Conservation (phyloP, 1,284 basidiomycete genomes). For the Fomitopsis betulina region DNA sequence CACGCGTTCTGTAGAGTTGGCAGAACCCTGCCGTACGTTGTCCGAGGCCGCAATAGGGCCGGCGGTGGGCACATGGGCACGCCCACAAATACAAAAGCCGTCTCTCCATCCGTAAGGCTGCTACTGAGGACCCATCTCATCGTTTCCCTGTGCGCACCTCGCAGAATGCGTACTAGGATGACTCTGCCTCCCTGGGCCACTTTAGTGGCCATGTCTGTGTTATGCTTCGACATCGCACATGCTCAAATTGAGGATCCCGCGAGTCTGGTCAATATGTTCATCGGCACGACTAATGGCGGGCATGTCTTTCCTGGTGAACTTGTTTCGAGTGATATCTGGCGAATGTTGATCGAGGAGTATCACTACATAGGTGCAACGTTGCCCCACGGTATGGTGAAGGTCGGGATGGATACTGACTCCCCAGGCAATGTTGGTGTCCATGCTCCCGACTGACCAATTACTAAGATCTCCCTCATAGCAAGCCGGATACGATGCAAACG, state of each 20-base stretch:
- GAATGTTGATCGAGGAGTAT: not conserved
- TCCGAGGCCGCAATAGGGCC: not conserved
- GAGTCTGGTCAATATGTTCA: conserved; percentile 47
- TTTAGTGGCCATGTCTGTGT: not conserved
- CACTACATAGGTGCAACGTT: conserved; percentile 47
- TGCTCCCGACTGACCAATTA: not conserved
- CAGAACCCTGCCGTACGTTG: not conserved
- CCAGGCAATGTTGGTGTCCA: conserved; percentile 49
- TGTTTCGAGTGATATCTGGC: not conserved
- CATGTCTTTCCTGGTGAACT: conserved; percentile 56
- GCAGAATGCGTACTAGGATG: not conserved
- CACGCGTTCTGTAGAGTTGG: not conserved
- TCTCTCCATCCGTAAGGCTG: not conserved
- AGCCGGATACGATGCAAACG: conserved; percentile 51
- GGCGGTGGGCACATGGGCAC: not conserved
- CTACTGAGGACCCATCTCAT: not conserved
- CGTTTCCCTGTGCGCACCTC: not conserved
- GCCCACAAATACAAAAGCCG: not conserved
- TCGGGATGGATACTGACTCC: conserved; percentile 61
- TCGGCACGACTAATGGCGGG: conserved; percentile 54
- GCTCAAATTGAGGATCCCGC: conserved; percentile 18
- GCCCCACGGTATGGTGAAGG: conserved; percentile 66
- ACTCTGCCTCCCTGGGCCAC: not conserved
- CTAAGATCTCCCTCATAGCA: conserved; percentile 32
- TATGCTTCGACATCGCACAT: conserved; percentile 8